A percentile compares a stretch with the other conserved stretches of the same genome.
Evolutionary conservation across 768 basidiomycete species (phyloP).

Genomic region (Termitomyces sp.): DNA sequence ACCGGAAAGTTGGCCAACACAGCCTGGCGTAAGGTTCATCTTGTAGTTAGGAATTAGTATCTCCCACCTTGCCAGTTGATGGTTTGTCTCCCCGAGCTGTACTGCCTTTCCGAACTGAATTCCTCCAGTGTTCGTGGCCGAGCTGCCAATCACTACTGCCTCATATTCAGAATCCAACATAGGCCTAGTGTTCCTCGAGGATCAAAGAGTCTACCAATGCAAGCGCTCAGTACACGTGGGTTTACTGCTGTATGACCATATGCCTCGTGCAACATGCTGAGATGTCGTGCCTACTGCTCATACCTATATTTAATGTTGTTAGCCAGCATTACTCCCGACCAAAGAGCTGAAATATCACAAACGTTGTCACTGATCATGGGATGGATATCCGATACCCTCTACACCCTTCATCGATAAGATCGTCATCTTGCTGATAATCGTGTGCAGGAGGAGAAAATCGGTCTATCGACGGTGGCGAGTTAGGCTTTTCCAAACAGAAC

Average conservation of each 20-base stretch:
- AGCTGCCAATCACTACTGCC: neutral
- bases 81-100: constrained; percentile 23
- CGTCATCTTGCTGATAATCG: constrained; percentile 7
- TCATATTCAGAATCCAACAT: neutral
- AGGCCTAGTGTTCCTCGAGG: neutral
- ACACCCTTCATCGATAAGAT: constrained; percentile 8
- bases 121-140: neutral
- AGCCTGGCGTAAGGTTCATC: neutral
- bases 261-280: constrained; percentile 2
- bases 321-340: constrained; percentile 3
- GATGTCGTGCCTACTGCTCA: constrained; percentile 6
- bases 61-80: constrained; percentile 7
- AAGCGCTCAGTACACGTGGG: constrained; percentile 1
- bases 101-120: neutral
- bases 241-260: neutral
- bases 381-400: constrained; percentile 1
- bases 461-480: neutral
- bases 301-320: neutral
- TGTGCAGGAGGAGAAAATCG: neutral
- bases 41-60: neutral
- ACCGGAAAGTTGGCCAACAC: neutral
- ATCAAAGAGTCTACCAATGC: neutral
- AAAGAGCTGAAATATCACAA: constrained; percentile 2
- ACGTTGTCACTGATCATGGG: constrained; percentile 1
- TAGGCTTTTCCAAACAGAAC: neutral